Percentiles rank a stretch among this genome's conserved stretches.
These are phyloP conservation scores for Fraxinus americana DNA, from an alignment of 257 asterid species.

Conservation along the genomic window DNA sequence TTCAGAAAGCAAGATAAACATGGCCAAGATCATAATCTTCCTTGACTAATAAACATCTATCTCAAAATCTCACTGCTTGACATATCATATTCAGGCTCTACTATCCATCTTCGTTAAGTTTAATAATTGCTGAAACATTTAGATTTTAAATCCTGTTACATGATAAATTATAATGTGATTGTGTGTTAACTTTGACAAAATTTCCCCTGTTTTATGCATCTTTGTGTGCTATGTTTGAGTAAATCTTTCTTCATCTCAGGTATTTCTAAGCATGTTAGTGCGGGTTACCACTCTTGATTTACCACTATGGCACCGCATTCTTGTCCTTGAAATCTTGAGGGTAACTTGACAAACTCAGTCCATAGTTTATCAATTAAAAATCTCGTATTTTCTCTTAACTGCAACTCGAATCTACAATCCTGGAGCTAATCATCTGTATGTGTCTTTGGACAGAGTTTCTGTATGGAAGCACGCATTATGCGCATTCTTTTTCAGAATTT, in stretches of 20 bases:
- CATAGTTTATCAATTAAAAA: constrained; percentile 18
- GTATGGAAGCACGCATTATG: constrained; percentile 97
- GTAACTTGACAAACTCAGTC: constrained; percentile 41
- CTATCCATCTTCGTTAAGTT: neutral
- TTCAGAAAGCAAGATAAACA: neutral
- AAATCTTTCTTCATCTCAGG: constrained; percentile 50
- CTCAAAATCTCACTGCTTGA: neutral
- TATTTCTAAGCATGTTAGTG: constrained; percentile 93
- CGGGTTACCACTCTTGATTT: constrained; percentile 84
- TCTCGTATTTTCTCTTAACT: constrained; percentile 16
- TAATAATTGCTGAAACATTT: constrained; percentile 11
- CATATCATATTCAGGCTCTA: neutral
- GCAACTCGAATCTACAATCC: constrained; percentile 21
- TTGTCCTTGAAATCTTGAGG: constrained; percentile 95
- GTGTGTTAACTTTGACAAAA: constrained; percentile 9
- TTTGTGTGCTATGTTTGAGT: constrained; percentile 18
- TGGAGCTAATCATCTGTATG: constrained; percentile 28
- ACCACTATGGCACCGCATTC: constrained; percentile 99
- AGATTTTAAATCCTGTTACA: neutral
- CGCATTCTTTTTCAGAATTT: constrained; percentile 88
- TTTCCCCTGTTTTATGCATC: constrained; percentile 25
- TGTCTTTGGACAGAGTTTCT: constrained; percentile 73
- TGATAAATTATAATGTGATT: neutral
- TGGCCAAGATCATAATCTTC: neutral
- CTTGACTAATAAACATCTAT: neutral